Conservation (phyloP, 2,329 filamentous ascomycete genomes). For the Huntiella decipiens region DNA sequence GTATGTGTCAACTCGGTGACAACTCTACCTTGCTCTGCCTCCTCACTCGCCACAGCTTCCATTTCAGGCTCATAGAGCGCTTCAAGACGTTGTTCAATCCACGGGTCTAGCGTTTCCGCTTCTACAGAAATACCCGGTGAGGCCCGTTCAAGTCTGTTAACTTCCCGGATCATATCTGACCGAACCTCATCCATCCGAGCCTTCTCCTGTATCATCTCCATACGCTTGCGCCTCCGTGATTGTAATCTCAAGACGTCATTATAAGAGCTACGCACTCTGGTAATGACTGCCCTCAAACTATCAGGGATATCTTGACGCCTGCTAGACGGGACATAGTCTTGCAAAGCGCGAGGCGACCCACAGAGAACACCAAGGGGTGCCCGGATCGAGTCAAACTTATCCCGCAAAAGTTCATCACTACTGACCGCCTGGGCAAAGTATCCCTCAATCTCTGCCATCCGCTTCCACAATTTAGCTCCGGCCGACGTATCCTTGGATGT, state of each 20-base stretch:
- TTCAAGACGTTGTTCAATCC: conserved; percentile 68
- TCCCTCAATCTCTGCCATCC: conserved; percentile 61
- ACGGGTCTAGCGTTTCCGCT: conserved; percentile 75
- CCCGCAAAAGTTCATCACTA: conserved; percentile 44
- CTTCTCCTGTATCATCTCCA: conserved; percentile 61
- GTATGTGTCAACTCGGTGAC: conserved; percentile 50
- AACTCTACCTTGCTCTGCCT: conserved; percentile 55
- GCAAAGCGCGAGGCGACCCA: conserved; percentile 60
- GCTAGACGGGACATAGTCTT: conserved; percentile 79
- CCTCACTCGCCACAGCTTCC: conserved; percentile 50
- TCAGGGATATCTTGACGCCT: conserved; percentile 62
- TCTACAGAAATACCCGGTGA: conserved; percentile 72
- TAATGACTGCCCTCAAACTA: conserved; percentile 60
- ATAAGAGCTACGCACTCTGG: conserved; percentile 55
- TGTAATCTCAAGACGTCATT: conserved; percentile 77
- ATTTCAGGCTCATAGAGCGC: conserved; percentile 60
- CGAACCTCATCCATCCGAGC: conserved; percentile 78
- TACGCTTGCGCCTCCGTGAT: conserved; percentile 57
- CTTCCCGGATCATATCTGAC: conserved; percentile 62
- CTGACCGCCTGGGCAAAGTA: conserved; percentile 53
- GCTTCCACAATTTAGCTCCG: conserved; percentile 50
- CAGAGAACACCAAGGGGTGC: conserved; percentile 56
- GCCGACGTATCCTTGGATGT: conserved; percentile 49
- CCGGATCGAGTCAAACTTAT: conserved; percentile 62
- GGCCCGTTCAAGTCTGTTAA: conserved; percentile 65